A percentile compares a stretch with the other conserved stretches of the same genome.
These are phyloP conservation scores for Micractinium conductrix DNA, from an alignment of 139 green algal genomes.

Conservation along the genomic window DNA sequence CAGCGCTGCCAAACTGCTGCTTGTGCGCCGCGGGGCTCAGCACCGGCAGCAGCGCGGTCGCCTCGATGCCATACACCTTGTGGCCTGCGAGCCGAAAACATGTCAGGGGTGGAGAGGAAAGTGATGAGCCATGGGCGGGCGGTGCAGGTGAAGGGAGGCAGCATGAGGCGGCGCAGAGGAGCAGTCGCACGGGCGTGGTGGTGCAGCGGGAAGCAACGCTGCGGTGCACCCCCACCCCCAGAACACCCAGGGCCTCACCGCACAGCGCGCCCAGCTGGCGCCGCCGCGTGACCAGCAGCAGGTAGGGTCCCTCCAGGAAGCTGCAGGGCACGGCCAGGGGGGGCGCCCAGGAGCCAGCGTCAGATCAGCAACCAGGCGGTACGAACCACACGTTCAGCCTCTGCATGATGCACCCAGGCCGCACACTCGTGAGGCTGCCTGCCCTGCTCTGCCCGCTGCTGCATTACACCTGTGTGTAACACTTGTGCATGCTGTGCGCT, in stretches of 20 bases:
- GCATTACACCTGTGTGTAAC: no score
- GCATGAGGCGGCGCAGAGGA: no score
- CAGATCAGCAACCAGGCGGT: background rate
- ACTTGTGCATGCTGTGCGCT: no score
- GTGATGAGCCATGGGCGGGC: no score
- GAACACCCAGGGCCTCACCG: constrained; percentile 47
- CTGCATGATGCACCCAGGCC: no score
- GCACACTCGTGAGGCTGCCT: no score
- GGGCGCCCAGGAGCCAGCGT: background rate
- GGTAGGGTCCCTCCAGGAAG: constrained; percentile 78
- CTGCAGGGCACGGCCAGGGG: no score
- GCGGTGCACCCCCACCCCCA: background rate
- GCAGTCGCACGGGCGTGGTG: no score
- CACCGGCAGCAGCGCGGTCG: constrained; percentile 82
- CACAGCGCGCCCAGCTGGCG: constrained; percentile 76
- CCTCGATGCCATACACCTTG: constrained; percentile 85
- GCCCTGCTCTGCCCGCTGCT: no score
- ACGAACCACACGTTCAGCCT: constrained; percentile 51
- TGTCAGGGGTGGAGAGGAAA: no score
- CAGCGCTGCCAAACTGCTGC: constrained; percentile 28
- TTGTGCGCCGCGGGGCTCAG: constrained; percentile 54
- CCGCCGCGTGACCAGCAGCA: constrained; percentile 86
- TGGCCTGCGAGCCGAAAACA: no score
- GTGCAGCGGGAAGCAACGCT: background rate
- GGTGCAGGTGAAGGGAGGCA: no score